A percentile compares a stretch with the other conserved stretches of the same genome.
Evolutionary conservation across 2,329 filamentous ascomycete genomes (phyloP).

Genomic region (Clarireedia homoeocarpa): DNA sequence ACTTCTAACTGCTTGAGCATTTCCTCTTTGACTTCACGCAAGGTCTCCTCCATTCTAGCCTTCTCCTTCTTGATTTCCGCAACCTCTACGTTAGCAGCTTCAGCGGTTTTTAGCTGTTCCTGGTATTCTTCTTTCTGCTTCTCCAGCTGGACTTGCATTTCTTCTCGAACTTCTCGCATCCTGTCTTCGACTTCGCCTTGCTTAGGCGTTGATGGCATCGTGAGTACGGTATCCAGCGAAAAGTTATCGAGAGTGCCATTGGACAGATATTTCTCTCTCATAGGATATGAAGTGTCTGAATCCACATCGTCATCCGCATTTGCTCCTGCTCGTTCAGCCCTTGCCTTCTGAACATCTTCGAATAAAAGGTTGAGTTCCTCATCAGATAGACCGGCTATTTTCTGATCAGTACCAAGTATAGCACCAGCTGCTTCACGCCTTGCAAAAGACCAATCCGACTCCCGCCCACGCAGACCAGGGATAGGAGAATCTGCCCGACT

Average conservation of each 20-base stretch:
- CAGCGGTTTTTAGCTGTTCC: conserved; percentile 66
- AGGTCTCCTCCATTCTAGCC: conserved; percentile 71
- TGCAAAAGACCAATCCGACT: conserved; percentile 93
- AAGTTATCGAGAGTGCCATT: conserved; percentile 94
- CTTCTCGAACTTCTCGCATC: conserved; percentile 67
- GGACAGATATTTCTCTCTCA: conserved; percentile 91
- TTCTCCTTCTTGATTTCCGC: conserved; percentile 82
- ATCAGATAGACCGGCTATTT: conserved; percentile 81
- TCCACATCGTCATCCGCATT: conserved; percentile 87
- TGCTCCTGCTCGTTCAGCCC: conserved; percentile 67
- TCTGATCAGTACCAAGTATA: conserved; percentile 83
- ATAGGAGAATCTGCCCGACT: conserved; percentile 76
- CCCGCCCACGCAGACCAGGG: conserved; percentile 55
- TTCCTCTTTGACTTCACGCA: conserved; percentile 72
- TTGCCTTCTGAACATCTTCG: conserved; percentile 83
- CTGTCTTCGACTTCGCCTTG: conserved; percentile 69
- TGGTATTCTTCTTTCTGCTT: conserved; percentile 78
- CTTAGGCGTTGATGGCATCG: conserved; percentile 87
- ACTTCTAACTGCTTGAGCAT: conserved; percentile 80
- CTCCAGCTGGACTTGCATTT: conserved; percentile 76
- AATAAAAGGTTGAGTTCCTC: conserved; percentile 91
- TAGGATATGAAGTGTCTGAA: conserved; percentile 77
- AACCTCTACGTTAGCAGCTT: conserved; percentile 68
- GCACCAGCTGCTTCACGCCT: conserved; percentile 87
- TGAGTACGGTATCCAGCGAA: conserved; percentile 87